Base-by-base conservation (phyloP, 257 asterid species). In the Solanum chiquidenum region DNA sequence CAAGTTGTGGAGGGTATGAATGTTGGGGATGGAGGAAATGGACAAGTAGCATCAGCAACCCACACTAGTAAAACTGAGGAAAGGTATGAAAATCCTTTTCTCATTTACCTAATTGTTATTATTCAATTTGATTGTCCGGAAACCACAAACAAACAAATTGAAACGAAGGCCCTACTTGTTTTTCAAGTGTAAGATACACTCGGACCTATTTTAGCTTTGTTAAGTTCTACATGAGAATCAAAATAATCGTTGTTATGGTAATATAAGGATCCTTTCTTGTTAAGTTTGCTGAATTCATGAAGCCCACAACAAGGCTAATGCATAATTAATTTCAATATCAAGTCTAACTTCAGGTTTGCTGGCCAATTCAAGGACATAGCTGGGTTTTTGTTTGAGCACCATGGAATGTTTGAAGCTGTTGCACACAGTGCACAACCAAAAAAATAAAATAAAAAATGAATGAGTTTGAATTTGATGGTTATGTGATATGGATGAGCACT, bases 11-110 rank as follows among this genome's bases (percentile, higher is more conserved):
- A 82, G 27, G 91, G 72, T 10, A 92, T 52, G 86, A 84, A 88
- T 29, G 12, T 66, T 23, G 82, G 31, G 44, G 83, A 86, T 40
- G 90, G 90, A 90, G 88, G 85, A 69, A 46, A 87, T 60, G 89
- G 88, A 86, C 88, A 85, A 89, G 55, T 40, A 89, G 86, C 37
- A 58, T 58, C 68, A 52, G 37, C 58, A 90, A 44, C 18, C 46
- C 60, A 33, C 76, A 71, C 87, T 14, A 62, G 64, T 85, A 75
- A 86, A 52, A 86, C 86, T 86, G 86, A 89, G 90, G 88, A 90
- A 88, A 84, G 92, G 76, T 83, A 88, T 88, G 74, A 91, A 52
- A 52, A 16, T 52, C 23, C 62, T 6, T 52, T 52, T 52, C 62
- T 52, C 62, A 52, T 55, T 55, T 20, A 55, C n/a, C 62, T 6